A percentile compares a stretch with the other conserved stretches of the same genome.
Conservation (phyloP, 2,329 filamentous ascomycete genomes). For the Beauveria rudraprayagi region DNA sequence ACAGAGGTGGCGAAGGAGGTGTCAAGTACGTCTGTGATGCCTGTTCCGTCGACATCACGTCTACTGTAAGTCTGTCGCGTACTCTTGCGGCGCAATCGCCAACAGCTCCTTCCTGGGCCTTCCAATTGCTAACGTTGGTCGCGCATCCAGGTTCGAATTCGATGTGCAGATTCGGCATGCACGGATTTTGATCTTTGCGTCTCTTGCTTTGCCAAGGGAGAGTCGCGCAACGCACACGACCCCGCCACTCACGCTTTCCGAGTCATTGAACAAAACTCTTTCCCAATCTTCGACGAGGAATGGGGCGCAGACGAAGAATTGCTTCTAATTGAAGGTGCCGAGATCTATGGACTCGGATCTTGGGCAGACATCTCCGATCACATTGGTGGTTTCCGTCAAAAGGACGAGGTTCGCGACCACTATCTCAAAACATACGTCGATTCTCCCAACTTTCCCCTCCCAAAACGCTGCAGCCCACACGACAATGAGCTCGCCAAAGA, state of each 20-base stretch:
- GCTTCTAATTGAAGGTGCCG: slow-evolving; percentile 84
- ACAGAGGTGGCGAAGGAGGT: slow-evolving; percentile 75
- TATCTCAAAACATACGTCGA: slow-evolving; percentile 85
- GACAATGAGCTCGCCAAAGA: slow-evolving; percentile 72
- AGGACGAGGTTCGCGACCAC: slow-evolving; percentile 92
- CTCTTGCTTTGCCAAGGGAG: slow-evolving; percentile 80
- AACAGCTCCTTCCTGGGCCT: background rate
- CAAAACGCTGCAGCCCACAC: slow-evolving; percentile 73
- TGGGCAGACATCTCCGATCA: slow-evolving; percentile 98
- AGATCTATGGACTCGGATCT: slow-evolving; percentile 91
- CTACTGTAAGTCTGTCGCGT: slow-evolving; percentile 59
- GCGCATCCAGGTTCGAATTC: slow-evolving; percentile 70
- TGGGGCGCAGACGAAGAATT: slow-evolving; percentile 98
- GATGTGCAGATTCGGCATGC: slow-evolving; percentile 75
- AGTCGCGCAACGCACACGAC: slow-evolving; percentile 74
- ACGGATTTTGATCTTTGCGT: slow-evolving; percentile 97
- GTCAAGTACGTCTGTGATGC: slow-evolving; percentile 97
- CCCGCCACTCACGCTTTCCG: slow-evolving; percentile 80
- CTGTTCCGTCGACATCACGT: slow-evolving; percentile 93
- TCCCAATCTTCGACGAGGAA: slow-evolving; percentile 88
- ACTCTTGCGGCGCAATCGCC: background rate
- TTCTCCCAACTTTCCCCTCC: slow-evolving; percentile 76
- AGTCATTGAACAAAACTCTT: slow-evolving; percentile 97
- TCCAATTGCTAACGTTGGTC: slow-evolving; percentile 14
- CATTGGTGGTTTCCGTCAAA: slow-evolving; percentile 88